phyloP scores from a whole-genome alignment of 2,329 filamentous ascomycete species.

The Colletotrichum sp. region DNA sequence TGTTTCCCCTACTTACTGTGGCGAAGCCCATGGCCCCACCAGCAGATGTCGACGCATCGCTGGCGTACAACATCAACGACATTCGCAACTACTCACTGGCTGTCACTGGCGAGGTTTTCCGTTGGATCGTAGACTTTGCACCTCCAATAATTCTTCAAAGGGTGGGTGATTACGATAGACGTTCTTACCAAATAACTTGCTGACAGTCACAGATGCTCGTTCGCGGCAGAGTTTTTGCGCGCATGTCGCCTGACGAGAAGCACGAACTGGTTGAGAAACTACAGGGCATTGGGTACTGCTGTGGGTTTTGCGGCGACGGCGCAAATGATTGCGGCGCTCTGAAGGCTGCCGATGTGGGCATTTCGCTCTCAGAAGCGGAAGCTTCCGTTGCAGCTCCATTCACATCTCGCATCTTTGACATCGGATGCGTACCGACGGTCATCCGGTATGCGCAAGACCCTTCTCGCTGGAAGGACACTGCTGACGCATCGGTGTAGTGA shows the following conservation, averaged over 20 bases:
- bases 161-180: slow-evolving; percentile 46
- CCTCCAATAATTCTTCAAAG: slow-evolving; percentile 77
- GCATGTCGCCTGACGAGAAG: slow-evolving; percentile 99
- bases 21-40: slow-evolving; percentile 73
- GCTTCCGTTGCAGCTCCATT: slow-evolving; percentile 98
- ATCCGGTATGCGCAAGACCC: slow-evolving; percentile 64
- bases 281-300: slow-evolving; percentile 94
- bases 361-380: slow-evolving; percentile 95
- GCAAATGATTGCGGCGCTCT: slow-evolving; percentile 97
- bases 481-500: slow-evolving; percentile 58
- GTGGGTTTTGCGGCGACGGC: slow-evolving; percentile 95
- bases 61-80: slow-evolving; percentile 84
- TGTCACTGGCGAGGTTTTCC: slow-evolving; percentile 91
- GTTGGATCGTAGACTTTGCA: slow-evolving; percentile 94
- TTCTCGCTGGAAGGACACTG: neutral
- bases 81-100: slow-evolving; percentile 87
- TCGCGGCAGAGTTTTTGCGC: slow-evolving; percentile 89
- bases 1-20: slow-evolving; percentile 12
- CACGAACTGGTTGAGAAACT: slow-evolving; percentile 97
- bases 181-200: neutral
- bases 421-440: slow-evolving; percentile 90
- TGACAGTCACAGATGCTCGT: slow-evolving; percentile 74
- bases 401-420: slow-evolving; percentile 94
- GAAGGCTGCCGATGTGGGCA: slow-evolving; percentile 96
- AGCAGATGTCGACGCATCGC: slow-evolving; percentile 75